Conservation (phyloP, 2,329 filamentous ascomycete species). For the Dactylellina haptotyla region DNA sequence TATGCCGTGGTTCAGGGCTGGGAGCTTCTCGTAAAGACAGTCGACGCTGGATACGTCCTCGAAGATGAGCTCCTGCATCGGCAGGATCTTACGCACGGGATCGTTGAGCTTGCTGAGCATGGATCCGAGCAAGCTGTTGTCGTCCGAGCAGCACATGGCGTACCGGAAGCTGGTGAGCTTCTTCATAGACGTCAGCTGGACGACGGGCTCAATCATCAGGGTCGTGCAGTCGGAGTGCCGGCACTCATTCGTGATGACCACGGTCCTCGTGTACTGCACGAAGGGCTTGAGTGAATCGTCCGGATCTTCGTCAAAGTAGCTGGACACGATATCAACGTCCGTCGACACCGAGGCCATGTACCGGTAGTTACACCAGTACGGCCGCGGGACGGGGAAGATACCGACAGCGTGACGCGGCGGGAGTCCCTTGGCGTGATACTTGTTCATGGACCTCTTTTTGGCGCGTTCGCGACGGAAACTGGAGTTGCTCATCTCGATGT, state of each 20-base stretch:
- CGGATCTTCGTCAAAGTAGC: slow-evolving; percentile 37
- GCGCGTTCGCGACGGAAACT: slow-evolving; percentile 26
- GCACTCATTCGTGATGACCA: slow-evolving; percentile 50
- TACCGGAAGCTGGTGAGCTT: slow-evolving; percentile 52
- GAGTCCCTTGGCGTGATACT: slow-evolving; percentile 29
- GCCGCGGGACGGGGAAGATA: slow-evolving; percentile 46
- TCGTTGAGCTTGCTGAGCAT: slow-evolving; percentile 52
- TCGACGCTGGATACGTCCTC: slow-evolving; percentile 51
- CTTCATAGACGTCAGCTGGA: slow-evolving; percentile 50
- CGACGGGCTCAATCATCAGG: slow-evolving; percentile 46
- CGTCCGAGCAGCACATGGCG: slow-evolving; percentile 52
- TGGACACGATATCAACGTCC: slow-evolving; percentile 44
- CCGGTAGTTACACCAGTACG: slow-evolving; percentile 52
- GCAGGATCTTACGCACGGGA: slow-evolving; percentile 20
- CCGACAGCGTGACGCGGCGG: slow-evolving; percentile 44
- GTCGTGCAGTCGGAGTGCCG: slow-evolving; percentile 49
- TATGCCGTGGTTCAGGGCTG: slow-evolving; percentile 12
- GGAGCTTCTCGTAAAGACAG: slow-evolving; percentile 45
- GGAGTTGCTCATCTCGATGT: slow-evolving; percentile 23
- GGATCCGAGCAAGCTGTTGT: slow-evolving; percentile 45
- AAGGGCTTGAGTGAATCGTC: slow-evolving; percentile 39
- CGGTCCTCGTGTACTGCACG: slow-evolving; percentile 45
- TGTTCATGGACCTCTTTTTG: slow-evolving; percentile 39
- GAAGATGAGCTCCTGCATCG: slow-evolving; percentile 53
- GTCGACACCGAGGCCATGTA: slow-evolving; percentile 50